Base-by-base conservation (phyloP, 306 rosid species). In the Glycyrrhiza uralensis region DNA sequence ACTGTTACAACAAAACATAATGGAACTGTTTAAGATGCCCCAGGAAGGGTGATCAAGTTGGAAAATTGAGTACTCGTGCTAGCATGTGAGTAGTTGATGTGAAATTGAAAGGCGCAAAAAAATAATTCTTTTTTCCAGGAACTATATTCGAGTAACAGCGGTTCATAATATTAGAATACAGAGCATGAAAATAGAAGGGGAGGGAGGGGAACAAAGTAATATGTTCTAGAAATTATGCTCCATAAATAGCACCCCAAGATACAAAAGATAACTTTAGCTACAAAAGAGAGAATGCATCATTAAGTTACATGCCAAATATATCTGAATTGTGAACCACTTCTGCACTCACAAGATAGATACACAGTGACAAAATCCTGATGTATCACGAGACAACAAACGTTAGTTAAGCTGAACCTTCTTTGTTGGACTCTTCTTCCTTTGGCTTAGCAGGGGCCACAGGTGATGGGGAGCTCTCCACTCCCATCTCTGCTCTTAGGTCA, bases 401-500 rank as follows among this genome's bases (percentile, higher is more conserved):
- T 12, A 30, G 44, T 80, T 77, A 93, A 15, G 89, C 79, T 9
- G 93, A 87, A 76, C 88, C 90, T 2, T 92, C 92, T 74, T 81
- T 82, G 85, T 76, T 87, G 32, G 7, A 55, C 18, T 82, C 97
- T 77, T 84, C 92, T 42, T 72, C 82, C 66, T 59, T 72, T 49
- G 92, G 71, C 79, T 87, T 86, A 28, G 83, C 71, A 15, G 87
- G 66, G 32, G 86, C 61, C 58, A 29, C 22, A 7, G 97, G 98
- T 46, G 97, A 87, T 30, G 97, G 92, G 51, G 96, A 86, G 70
- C 89, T 69, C 87, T 95, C 99, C 44, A 92, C 88, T 24, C 99
- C 99, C 93, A 95, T 95, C 87, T 95, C 99, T 33, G 92, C 68
- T 78, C 81, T 88, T 26, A 95, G 80, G 50, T 95, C 97, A 10